These are phyloP conservation scores for Eleusine coracana DNA, from an alignment of 176 grass and related monocot genomes.

Conservation along the genomic window DNA sequence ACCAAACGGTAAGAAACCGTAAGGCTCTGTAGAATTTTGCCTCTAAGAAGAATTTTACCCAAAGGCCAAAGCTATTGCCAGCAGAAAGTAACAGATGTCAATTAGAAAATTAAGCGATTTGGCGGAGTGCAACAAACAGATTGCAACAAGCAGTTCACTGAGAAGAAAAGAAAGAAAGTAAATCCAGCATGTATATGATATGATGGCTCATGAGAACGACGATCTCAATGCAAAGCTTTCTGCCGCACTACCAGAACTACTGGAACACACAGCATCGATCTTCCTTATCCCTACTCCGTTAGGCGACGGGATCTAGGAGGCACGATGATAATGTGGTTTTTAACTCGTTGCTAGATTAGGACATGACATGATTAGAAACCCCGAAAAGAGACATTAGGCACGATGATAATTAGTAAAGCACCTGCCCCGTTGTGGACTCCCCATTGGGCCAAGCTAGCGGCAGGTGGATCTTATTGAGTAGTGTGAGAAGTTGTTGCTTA, in stretches of 20 bases:
- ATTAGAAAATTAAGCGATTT: not conserved
- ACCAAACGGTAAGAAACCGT: no score
- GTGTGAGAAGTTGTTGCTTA: no score
- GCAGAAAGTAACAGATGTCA: not conserved
- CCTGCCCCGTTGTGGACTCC: constrained; percentile 27
- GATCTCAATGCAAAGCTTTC: constrained; percentile 5
- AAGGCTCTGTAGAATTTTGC: no score
- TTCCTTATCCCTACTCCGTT: constrained; percentile 2
- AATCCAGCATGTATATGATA: not conserved
- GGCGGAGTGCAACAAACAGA: not conserved
- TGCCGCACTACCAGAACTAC: constrained; percentile 5
- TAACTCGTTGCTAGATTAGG: constrained; percentile 7
- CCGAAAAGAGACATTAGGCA: not conserved
- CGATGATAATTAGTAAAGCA: not conserved
- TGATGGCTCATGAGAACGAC: not conserved
- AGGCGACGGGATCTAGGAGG: constrained; percentile 38
- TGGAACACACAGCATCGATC: not conserved
- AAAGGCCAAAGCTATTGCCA: no score
- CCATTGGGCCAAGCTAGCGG: constrained; percentile 28
- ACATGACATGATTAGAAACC: constrained; percentile 9
- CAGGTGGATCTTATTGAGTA: not conserved
- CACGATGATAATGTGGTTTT: constrained; percentile 11
- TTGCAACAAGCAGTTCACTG: not conserved
- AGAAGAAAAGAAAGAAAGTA: not conserved
- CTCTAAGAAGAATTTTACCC: no score